phyloP scores from a whole-genome alignment of 192 early-diverging fungal genomes.

The Coemansia sp. region DNA sequence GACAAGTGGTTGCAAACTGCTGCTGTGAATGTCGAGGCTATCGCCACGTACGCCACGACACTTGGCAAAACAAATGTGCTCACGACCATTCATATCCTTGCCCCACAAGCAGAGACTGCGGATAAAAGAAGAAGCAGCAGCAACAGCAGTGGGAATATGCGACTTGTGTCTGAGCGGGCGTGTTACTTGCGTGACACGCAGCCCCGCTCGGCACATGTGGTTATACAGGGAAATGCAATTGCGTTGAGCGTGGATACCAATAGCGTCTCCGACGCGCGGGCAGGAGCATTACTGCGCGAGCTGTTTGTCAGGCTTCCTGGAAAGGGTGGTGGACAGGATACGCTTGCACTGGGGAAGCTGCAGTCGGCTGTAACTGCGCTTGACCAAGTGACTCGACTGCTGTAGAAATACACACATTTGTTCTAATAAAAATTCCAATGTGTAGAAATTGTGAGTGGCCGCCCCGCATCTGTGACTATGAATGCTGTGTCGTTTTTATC shows the following conservation, averaged over 20 bases:
- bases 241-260: constrained; percentile 73
- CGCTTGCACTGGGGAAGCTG: constrained; percentile 34
- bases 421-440: not conserved
- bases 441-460: not conserved
- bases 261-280: constrained; percentile 72
- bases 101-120: not conserved
- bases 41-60: constrained; percentile 27
- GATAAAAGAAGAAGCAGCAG: not conserved
- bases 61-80: constrained; percentile 18
- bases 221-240: constrained; percentile 72
- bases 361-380: constrained; percentile 16
- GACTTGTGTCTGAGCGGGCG: constrained; percentile 33
- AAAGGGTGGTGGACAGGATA: constrained; percentile 36
- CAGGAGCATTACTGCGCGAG: constrained; percentile 66
- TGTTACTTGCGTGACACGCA: constrained; percentile 22
- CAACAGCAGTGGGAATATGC: constrained; percentile 3
- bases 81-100: constrained; percentile 24
- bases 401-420: not conserved
- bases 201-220: constrained; percentile 49
- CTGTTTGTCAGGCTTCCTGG: constrained; percentile 64
- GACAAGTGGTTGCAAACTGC: constrained; percentile 32
- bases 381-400: constrained; percentile 16
- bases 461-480: not conserved
- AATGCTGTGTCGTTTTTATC: not conserved
- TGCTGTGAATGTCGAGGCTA: constrained; percentile 16